Evolutionary conservation across 495 filamentous ascomycete species (phyloP).

Genomic region (Penicillium pulvis): DNA sequence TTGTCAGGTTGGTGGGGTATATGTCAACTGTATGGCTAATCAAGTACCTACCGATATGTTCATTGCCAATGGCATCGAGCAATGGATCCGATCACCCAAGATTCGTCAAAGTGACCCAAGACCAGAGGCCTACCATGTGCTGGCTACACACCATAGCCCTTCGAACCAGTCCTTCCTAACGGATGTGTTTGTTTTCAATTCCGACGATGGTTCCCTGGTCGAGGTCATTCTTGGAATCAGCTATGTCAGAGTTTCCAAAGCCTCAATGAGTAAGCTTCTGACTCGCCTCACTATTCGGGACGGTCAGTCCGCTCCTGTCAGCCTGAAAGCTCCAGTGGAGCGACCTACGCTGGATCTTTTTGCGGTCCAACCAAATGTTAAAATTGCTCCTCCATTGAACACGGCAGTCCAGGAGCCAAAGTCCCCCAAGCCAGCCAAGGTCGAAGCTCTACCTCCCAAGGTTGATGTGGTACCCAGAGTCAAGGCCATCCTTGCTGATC

Average conservation of each 20-base stretch:
- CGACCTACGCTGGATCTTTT: neutral
- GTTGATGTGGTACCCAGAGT: conserved; percentile 5
- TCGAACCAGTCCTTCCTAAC: conserved; percentile 41
- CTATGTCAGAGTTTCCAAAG: conserved; percentile 46
- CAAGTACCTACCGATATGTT: conserved; percentile 42
- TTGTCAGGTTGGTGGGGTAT: conserved; percentile 55
- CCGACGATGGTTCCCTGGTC: conserved; percentile 36
- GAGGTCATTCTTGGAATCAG: conserved; percentile 55
- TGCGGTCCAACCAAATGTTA: neutral
- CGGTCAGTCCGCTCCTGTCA: neutral
- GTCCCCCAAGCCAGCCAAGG: too few relatives aligned
- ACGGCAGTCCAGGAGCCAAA: neutral
- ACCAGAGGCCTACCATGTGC: conserved; percentile 47
- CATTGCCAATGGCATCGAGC: conserved; percentile 50
- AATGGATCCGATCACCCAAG: conserved; percentile 46
- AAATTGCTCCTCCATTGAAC: neutral
- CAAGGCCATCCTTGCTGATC: conserved; percentile 6
- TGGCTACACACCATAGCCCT: conserved; percentile 37
- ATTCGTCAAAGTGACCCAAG: conserved; percentile 1
- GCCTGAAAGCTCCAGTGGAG: neutral
- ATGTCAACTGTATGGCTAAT: conserved; percentile 56
- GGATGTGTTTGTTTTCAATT: conserved; percentile 57
- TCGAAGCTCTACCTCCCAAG: neutral
- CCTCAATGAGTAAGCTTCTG: conserved; percentile 42
- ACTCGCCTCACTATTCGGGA: conserved; percentile 7